These are phyloP conservation scores for Penicillium manginii DNA, from an alignment of 495 filamentous ascomycete species.

Conservation along the genomic window DNA sequence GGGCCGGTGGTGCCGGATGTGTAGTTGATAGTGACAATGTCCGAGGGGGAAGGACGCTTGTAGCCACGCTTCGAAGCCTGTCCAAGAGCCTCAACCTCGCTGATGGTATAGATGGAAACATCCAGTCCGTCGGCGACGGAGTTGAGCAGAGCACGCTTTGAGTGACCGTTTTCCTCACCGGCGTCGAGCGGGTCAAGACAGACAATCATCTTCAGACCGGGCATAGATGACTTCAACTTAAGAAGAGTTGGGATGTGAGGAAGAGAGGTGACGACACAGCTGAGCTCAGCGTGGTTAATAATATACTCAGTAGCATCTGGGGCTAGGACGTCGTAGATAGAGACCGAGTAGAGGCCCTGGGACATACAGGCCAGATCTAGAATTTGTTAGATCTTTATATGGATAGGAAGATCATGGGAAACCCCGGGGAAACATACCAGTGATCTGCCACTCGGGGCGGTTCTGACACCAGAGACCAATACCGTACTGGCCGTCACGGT, in stretches of 20 bases:
- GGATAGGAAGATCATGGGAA: not conserved
- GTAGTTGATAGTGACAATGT: constrained; percentile 95
- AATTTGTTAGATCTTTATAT: constrained; percentile 6
- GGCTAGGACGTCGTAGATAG: constrained; percentile 95
- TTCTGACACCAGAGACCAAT: constrained; percentile 96
- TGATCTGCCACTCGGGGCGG: constrained; percentile 95
- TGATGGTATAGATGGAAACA: constrained; percentile 75
- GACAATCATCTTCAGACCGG: constrained; percentile 85
- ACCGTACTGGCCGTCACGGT: constrained; percentile 68
- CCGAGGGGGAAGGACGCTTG: constrained; percentile 68
- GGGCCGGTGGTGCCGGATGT: constrained; percentile 94
- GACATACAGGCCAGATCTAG: constrained; percentile 87
- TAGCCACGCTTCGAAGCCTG: constrained; percentile 65
- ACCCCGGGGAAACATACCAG: constrained; percentile 52
- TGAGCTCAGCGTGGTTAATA: constrained; percentile 82
- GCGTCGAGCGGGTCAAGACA: constrained; percentile 83
- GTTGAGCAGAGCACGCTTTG: constrained; percentile 77
- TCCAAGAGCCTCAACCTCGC: constrained; percentile 79
- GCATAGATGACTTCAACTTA: constrained; percentile 77
- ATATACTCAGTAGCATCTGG: constrained; percentile 92
- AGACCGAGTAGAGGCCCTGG: constrained; percentile 87
- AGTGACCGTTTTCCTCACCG: constrained; percentile 76
- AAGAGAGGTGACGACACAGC: constrained; percentile 77
- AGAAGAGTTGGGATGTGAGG: constrained; percentile 86
- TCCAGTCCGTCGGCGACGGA: constrained; percentile 71